Evolutionary conservation across 805 yeast species (phyloP).

Genomic region (Candida coquimbonensis): DNA sequence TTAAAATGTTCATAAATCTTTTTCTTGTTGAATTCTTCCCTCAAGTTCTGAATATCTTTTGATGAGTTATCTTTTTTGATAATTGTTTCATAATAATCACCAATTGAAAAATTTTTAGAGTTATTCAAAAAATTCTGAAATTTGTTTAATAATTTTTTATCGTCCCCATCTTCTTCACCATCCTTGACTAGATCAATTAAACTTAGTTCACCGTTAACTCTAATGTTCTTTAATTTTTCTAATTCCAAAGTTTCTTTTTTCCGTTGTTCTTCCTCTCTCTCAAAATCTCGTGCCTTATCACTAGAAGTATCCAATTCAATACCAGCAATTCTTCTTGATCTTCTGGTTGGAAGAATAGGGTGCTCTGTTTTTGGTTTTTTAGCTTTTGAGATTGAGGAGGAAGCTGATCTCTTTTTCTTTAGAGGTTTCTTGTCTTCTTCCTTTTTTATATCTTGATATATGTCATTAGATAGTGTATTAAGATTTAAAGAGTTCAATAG

Average conservation of each 20-base stretch:
- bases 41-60: slow-evolving; percentile 36
- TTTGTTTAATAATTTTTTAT: slow-evolving; percentile 23
- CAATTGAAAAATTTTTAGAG: slow-evolving; percentile 43
- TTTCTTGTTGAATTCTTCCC: slow-evolving; percentile 49
- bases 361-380: slow-evolving; percentile 18
- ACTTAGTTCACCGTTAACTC: slow-evolving; percentile 60
- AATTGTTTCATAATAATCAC: slow-evolving; percentile 60
- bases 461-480: slow-evolving; percentile 46
- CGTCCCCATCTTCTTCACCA: slow-evolving; percentile 31
- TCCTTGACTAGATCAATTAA: slow-evolving; percentile 50
- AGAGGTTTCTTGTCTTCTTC: slow-evolving; percentile 22
- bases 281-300: slow-evolving; percentile 18
- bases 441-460: slow-evolving; percentile 39
- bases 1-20: slow-evolving; percentile 48
- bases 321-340: slow-evolving; percentile 78
- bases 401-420: slow-evolving; percentile 15
- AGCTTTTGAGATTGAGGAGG: slow-evolving; percentile 8
- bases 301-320: slow-evolving; percentile 48
- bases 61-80: slow-evolving; percentile 29
- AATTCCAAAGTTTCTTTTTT: slow-evolving; percentile 34
- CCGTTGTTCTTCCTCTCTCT: slow-evolving; percentile 18
- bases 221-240: slow-evolving; percentile 45
- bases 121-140: slow-evolving; percentile 24
- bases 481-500: slow-evolving; percentile 66
- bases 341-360: slow-evolving; percentile 49